A percentile compares a stretch with the other conserved stretches of the same genome.
phyloP scores from a whole-genome alignment of 805 yeast genomes.

The Debaryomyces castellii region DNA sequence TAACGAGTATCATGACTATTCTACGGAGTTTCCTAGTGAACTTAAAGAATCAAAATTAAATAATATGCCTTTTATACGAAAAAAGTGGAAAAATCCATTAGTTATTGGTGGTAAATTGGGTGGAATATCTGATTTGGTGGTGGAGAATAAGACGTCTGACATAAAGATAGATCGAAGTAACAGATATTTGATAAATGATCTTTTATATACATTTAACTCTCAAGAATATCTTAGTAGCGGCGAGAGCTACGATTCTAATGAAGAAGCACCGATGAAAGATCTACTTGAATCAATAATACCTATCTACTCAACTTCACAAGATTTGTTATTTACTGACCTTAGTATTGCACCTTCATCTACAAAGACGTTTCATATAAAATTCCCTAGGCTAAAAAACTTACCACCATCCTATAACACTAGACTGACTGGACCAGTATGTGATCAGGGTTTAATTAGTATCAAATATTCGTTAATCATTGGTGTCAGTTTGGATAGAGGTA shows the following conservation, averaged over 20 bases:
- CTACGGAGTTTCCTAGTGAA: slow-evolving; percentile 20
- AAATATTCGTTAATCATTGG: slow-evolving; percentile 38
- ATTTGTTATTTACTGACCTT: slow-evolving; percentile 35
- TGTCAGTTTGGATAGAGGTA: slow-evolving; percentile 10
- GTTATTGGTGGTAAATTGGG: slow-evolving; percentile 34
- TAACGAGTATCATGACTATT: slow-evolving; percentile 20
- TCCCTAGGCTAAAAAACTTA: slow-evolving; percentile 21
- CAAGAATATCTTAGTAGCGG: neutral
- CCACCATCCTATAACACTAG: slow-evolving; percentile 43
- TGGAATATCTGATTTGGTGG: slow-evolving; percentile 33
- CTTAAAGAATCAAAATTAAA: slow-evolving; percentile 20
- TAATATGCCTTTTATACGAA: slow-evolving; percentile 21
- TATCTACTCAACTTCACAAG: slow-evolving; percentile 40
- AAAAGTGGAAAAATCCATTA: slow-evolving; percentile 16
- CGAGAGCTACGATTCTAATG: neutral
- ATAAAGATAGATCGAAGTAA: slow-evolving; percentile 16
- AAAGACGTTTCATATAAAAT: slow-evolving; percentile 19
- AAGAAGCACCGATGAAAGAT: slow-evolving; percentile 18
- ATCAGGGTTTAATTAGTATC: slow-evolving; percentile 38
- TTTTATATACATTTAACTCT: slow-evolving; percentile 31
- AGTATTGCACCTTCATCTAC: slow-evolving; percentile 15
- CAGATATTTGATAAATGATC: slow-evolving; percentile 33
- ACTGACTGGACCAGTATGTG: slow-evolving; percentile 41
- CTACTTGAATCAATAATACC: slow-evolving; percentile 34
- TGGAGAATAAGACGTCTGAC: slow-evolving; percentile 15